Evolutionary conservation across 306 rosid genomes (phyloP).

Genomic region (Citrullus mucosospermus): DNA sequence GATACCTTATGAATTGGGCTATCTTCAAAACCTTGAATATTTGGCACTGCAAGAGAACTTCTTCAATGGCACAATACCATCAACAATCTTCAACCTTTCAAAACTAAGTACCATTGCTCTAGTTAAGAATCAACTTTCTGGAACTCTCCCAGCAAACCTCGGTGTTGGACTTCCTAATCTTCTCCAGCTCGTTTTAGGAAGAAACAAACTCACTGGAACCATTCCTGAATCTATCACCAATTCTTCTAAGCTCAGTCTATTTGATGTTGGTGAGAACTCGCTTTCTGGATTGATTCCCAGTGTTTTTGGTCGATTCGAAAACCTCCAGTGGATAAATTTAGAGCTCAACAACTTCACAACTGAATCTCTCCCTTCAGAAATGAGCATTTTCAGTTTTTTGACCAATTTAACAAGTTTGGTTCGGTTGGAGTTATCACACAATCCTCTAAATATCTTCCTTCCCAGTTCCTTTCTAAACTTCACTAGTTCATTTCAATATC

Average conservation of each 20-base stretch:
- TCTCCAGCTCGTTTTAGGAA: background rate
- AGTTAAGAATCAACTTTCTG: constrained; percentile 2
- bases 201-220: background rate
- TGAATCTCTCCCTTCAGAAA: background rate
- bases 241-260: background rate
- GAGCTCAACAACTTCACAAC: background rate
- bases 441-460: constrained; percentile 19
- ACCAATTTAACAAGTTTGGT: constrained; percentile 12
- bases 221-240: constrained; percentile 11
- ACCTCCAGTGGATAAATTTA: background rate
- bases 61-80: constrained; percentile 12
- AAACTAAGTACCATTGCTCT: background rate
- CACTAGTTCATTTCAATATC: constrained; percentile 13
- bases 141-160: constrained; percentile 9
- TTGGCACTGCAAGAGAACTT: background rate
- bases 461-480: constrained; percentile 15
- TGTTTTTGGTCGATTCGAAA: background rate
- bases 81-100: constrained; percentile 15
- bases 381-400: background rate
- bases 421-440: background rate
- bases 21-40: constrained; percentile 1
- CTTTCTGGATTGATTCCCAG: constrained; percentile 8
- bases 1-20: constrained; percentile 10
- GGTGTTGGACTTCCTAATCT: constrained; percentile 12
- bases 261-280: background rate